These are phyloP conservation scores for Microdochium nivale DNA, from an alignment of 2,329 filamentous ascomycete species.

Conservation along the genomic window DNA sequence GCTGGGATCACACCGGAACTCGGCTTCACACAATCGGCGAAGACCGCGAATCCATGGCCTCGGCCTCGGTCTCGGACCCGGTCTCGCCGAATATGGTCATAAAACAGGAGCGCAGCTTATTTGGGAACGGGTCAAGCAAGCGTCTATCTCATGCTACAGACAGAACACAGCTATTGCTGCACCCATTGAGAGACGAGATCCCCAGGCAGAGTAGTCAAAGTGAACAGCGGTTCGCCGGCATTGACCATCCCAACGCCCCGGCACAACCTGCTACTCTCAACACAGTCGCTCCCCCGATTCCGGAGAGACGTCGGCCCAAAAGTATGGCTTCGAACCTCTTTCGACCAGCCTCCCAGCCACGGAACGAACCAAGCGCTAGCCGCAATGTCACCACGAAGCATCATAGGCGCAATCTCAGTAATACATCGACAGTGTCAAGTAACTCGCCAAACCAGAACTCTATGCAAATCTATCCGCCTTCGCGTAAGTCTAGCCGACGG, in stretches of 20 bases:
- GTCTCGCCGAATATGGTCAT: constrained; percentile 2
- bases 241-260: not conserved
- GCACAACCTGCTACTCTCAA: not conserved
- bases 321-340: not conserved
- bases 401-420: not conserved
- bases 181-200: not conserved
- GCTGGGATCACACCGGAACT: constrained; percentile 13
- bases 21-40: constrained; percentile 27
- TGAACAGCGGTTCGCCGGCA: not conserved
- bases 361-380: not conserved
- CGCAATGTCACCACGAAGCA: not conserved
- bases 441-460: not conserved
- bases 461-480: not conserved
- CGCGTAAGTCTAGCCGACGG: not conserved
- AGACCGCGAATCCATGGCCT: constrained; percentile 20
- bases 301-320: not conserved
- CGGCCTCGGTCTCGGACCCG: constrained; percentile 9
- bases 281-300: not conserved
- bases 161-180: not conserved
- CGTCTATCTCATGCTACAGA: not conserved
- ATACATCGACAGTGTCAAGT: not conserved
- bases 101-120: not conserved
- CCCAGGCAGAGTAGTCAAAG: not conserved
- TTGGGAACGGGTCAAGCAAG: not conserved
- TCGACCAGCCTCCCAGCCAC: not conserved